Conservation (phyloP, 139 green algal species). For the Ostreobium quekettii region DNA sequence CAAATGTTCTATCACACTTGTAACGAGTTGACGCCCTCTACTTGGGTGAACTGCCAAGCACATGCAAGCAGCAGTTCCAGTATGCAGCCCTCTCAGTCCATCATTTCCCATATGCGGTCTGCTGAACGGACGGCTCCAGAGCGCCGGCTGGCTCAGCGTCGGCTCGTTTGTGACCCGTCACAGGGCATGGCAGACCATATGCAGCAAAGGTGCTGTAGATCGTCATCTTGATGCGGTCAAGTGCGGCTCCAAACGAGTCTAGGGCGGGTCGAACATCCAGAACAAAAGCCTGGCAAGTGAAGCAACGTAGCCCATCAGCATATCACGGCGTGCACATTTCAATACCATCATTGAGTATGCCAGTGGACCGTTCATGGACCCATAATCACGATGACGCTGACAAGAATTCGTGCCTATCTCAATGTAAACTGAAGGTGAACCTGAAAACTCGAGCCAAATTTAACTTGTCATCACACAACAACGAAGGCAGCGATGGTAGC, state of each 20-base stretch:
- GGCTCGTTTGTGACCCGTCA: too few relatives aligned
- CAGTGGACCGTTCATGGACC: background rate
- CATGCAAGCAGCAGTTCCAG: too few relatives aligned
- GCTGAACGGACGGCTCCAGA: too few relatives aligned
- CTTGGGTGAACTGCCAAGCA: too few relatives aligned
- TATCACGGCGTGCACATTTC: too few relatives aligned
- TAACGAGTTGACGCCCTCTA: too few relatives aligned
- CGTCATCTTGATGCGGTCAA: slow-evolving; percentile 85
- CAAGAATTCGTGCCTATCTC: background rate
- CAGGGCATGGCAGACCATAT: slow-evolving; percentile 81
- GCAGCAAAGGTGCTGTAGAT: slow-evolving; percentile 77
- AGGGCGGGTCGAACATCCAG: slow-evolving; percentile 76
- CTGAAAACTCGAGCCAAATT: background rate
- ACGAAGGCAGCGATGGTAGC: background rate
- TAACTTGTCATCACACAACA: background rate
- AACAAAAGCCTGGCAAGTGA: slow-evolving; percentile 62
- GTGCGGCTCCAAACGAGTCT: slow-evolving; percentile 52
- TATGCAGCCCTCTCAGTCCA: too few relatives aligned
- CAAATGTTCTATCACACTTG: too few relatives aligned
- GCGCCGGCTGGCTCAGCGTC: too few relatives aligned
- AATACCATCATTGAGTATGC: background rate
- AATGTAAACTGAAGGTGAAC: background rate
- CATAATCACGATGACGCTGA: too few relatives aligned
- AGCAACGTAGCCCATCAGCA: too few relatives aligned
- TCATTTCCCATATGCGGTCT: too few relatives aligned